Base-by-base conservation (phyloP, 495 filamentous ascomycete genomes). In the Daldinia vernicosa region DNA sequence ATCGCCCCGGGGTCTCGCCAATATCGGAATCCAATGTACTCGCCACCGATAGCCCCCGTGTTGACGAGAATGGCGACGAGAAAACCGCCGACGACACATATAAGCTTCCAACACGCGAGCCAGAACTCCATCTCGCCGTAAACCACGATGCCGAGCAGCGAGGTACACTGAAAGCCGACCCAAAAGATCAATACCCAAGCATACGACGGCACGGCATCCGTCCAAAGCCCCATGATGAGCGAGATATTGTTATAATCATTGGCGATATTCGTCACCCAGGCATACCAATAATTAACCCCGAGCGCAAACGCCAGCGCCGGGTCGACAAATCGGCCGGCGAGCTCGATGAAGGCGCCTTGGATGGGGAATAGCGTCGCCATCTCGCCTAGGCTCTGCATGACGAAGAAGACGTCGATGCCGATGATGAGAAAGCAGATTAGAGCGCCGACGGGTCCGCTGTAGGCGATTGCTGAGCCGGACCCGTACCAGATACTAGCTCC, bases 1-100 rank as follows among this genome's bases (percentile, higher is more conserved):
- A 91, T 89, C 4, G 88, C 85, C 7, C 90, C 90, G 0, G 90
- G 90, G 65, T 89, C 73, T 6, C 83, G 77, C 89, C 89, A 92
- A 75, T 89, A 88, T 19, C 82, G 81, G 78, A 89, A 89, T 4
- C 88, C 88, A 62, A 81, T 80, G 35, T 78, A 76, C 47, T 77
- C 68, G 12, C 73, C 73, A 47, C 79, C 78, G 52, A 80, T 74
- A 0, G 78, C 78, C 14, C 79, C 79, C 4, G 78, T 77, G n/a
- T 80, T 82, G 37, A 85, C 77, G 3, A 84, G 74, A 17, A 85
- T 77, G 8, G 82, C 82, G 60, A 84, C 77, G 45, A 86, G 70
- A 50, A 85, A 79, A 51, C 84, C 82, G 27, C 87, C 85, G 24
- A 75, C 67, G 52, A 83, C 77, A 47, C 77, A 75, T 7, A 82